These are phyloP conservation scores for Kodamaea plutei DNA, from an alignment of 1,139 yeast species.

Conservation along the genomic window DNA sequence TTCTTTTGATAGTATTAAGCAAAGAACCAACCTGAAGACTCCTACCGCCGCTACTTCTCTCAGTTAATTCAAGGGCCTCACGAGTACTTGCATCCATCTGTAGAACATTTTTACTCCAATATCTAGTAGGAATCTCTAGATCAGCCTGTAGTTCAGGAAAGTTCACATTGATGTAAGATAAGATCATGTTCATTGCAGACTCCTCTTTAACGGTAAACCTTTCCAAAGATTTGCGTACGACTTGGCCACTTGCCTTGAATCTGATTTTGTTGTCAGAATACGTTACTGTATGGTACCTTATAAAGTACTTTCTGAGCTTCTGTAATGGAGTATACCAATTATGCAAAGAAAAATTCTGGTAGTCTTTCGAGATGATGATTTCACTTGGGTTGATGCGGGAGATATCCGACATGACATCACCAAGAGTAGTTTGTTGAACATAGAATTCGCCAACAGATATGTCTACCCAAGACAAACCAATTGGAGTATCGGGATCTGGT, in stretches of 20 bases:
- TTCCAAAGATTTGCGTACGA: slow-evolving; percentile 53
- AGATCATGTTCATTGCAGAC: slow-evolving; percentile 42
- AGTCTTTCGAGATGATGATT: slow-evolving; percentile 45
- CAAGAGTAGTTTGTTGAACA: slow-evolving; percentile 57
- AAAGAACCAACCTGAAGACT: slow-evolving; percentile 65
- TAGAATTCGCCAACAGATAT: slow-evolving; percentile 76
- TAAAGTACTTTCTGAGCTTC: slow-evolving; percentile 58
- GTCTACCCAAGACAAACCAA: slow-evolving; percentile 89
- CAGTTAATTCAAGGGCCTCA: slow-evolving; percentile 70
- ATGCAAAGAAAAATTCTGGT: slow-evolving; percentile 28
- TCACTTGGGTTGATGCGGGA: slow-evolving; percentile 69
- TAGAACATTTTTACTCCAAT: slow-evolving; percentile 49
- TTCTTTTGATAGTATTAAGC: slow-evolving; percentile 60
- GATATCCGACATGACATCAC: slow-evolving; percentile 55
- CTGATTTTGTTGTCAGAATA: slow-evolving; percentile 31
- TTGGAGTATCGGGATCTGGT: slow-evolving; percentile 44
- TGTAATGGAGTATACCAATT: slow-evolving; percentile 56
- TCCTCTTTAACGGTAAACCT: slow-evolving; percentile 46
- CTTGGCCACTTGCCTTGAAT: slow-evolving; percentile 46
- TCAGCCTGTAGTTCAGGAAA: slow-evolving; percentile 38
- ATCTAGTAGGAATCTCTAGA: slow-evolving; percentile 35
- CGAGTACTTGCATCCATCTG: slow-evolving; percentile 83
- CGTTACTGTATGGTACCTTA: slow-evolving; percentile 46
- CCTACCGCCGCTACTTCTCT: slow-evolving; percentile 50
- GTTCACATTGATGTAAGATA: slow-evolving; percentile 38